Percentiles rank a stretch among this genome's conserved stretches.
Conservation (phyloP, 2,329 filamentous ascomycete genomes). For the Xylaria sp. region DNA sequence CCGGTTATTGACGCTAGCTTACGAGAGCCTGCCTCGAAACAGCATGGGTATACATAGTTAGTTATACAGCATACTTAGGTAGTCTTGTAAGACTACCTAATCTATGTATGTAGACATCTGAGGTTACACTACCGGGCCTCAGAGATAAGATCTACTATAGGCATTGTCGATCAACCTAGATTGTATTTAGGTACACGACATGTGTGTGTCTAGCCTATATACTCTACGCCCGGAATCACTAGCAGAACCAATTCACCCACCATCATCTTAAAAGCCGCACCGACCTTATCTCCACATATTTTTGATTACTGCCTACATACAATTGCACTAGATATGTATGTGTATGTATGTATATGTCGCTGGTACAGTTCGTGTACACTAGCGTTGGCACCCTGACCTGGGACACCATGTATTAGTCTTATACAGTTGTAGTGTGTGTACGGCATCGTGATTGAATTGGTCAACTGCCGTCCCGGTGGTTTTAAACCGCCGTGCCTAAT, state of each 20-base stretch:
- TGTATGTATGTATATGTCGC: neutral
- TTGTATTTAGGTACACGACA: neutral
- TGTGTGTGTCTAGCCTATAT: neutral
- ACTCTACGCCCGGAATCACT: neutral
- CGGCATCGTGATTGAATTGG: neutral
- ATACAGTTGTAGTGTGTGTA: neutral
- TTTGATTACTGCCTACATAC: slow-evolving; percentile 1
- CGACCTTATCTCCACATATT: neutral
- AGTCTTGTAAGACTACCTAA: neutral
- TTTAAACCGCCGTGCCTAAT: neutral
- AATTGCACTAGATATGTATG: neutral
- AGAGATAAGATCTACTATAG: neutral
- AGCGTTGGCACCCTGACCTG: neutral
- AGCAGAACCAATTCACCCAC: neutral
- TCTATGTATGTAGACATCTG: neutral
- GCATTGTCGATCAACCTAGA: neutral
- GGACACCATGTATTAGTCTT: neutral
- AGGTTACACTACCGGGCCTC: neutral
- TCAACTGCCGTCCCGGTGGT: neutral
- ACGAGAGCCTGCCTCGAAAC: neutral
- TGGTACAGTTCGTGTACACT: neutral
- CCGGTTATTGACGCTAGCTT: neutral
- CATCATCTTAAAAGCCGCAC: neutral
- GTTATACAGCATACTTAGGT: no score
- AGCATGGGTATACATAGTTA: neutral